Evolutionary conservation across 2,329 filamentous ascomycete genomes (phyloP).

Genomic region (Penicillium sp.): DNA sequence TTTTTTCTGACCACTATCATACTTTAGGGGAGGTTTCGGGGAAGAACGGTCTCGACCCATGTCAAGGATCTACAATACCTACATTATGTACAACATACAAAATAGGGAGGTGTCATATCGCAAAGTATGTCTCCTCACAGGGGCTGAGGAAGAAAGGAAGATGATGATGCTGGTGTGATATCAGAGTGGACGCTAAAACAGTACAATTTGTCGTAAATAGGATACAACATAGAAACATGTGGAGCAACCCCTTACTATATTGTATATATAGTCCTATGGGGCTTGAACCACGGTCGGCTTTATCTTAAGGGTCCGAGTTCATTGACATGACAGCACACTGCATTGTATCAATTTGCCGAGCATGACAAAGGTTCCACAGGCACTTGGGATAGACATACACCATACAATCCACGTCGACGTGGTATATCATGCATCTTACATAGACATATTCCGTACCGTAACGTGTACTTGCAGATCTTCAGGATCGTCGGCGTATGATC

Average conservation of each 20-base stretch:
- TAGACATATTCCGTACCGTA: not conserved
- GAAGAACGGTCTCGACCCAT: not conserved
- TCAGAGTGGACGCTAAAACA: slow-evolving; percentile 2
- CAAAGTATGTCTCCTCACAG: not conserved
- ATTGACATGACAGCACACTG: slow-evolving; percentile 1
- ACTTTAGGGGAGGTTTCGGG: not conserved
- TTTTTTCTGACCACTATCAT: not conserved
- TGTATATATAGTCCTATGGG: not conserved
- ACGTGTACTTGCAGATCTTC: not conserved
- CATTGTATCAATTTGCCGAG: not conserved
- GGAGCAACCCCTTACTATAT: not conserved
- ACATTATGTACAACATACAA: too few relatives aligned
- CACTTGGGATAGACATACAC: not conserved
- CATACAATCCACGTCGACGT: not conserved
- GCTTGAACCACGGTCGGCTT: not conserved
- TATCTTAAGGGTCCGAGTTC: not conserved
- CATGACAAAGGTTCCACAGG: not conserved
- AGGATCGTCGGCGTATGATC: not conserved
- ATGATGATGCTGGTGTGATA: slow-evolving; percentile 9
- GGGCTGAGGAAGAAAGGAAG: not conserved
- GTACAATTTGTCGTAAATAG: slow-evolving; percentile 11
- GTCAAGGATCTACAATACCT: not conserved
- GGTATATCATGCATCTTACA: not conserved
- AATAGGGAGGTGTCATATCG: too few relatives aligned
- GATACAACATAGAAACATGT: slow-evolving; percentile 1